Percentiles rank a stretch among this genome's conserved stretches.
These are phyloP conservation scores for Capsicum pubescens DNA, from an alignment of 257 asterid species.

Conservation along the genomic window DNA sequence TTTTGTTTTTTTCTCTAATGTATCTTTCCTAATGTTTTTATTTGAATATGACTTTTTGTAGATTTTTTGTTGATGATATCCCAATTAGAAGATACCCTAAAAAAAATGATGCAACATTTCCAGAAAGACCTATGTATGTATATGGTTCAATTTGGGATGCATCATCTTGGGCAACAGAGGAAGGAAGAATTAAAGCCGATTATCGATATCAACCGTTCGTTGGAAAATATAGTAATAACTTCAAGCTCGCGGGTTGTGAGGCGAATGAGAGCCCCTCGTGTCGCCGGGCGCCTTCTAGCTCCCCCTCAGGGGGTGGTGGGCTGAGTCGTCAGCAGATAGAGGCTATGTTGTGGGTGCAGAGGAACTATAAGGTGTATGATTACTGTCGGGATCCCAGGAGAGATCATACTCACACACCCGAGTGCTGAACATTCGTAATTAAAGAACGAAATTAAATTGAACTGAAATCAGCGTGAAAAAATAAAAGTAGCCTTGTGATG, in stretches of 20 bases:
- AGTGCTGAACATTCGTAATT: slow-evolving; percentile 44
- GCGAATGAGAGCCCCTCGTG: slow-evolving; percentile 45
- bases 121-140: slow-evolving; percentile 68
- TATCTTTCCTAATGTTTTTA: slow-evolving; percentile 5
- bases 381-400: slow-evolving; percentile 64
- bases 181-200: slow-evolving; percentile 77
- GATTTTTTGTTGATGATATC: slow-evolving; percentile 86
- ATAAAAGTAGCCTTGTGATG: slow-evolving; percentile 8
- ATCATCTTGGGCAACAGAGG: slow-evolving; percentile 89
- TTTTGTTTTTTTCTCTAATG: not conserved
- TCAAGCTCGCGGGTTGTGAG: slow-evolving; percentile 64
- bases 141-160: slow-evolving; percentile 96
- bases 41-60: slow-evolving; percentile 34
- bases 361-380: slow-evolving; percentile 61
- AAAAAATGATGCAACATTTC: slow-evolving; percentile 77
- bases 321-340: slow-evolving; percentile 68
- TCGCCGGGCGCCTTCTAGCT: slow-evolving; percentile 50
- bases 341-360: slow-evolving; percentile 74
- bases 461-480: no score
- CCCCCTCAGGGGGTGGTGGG: slow-evolving; percentile 56
- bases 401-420: slow-evolving; percentile 74
- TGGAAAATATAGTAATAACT: slow-evolving; percentile 56
- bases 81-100: slow-evolving; percentile 79
- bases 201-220: slow-evolving; percentile 76
- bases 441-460: not conserved